phyloP scores from a whole-genome alignment of 2,329 filamentous ascomycete species.

The Colletotrichum salicis region DNA sequence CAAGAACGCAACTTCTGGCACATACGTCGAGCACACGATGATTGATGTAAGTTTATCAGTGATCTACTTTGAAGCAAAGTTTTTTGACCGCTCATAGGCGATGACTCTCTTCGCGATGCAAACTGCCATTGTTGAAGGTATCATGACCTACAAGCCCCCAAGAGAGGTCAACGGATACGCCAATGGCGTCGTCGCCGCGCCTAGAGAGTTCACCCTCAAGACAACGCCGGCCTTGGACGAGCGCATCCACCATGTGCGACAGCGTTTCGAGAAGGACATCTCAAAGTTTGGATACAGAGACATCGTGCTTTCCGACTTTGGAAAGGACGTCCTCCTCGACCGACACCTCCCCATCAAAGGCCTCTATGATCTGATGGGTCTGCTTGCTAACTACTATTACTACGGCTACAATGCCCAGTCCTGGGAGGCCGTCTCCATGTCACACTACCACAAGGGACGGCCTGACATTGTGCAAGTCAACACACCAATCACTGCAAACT shows the following conservation, averaged over 20 bases:
- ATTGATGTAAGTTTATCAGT: slow-evolving; percentile 36
- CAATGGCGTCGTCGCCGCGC: background rate
- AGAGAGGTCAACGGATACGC: background rate
- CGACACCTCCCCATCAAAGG: slow-evolving; percentile 33
- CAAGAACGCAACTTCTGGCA: slow-evolving; percentile 38
- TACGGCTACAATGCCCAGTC: slow-evolving; percentile 37
- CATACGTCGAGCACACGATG: slow-evolving; percentile 38
- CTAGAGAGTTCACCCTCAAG: background rate
- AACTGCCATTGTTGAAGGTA: slow-evolving; percentile 6
- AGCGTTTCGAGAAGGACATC: slow-evolving; percentile 20
- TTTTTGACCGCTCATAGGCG: background rate
- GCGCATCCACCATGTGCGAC: slow-evolving; percentile 32
- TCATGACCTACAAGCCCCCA: background rate
- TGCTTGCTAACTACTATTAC: slow-evolving; percentile 38
- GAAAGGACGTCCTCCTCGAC: slow-evolving; percentile 19
- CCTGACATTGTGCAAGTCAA: slow-evolving; percentile 38
- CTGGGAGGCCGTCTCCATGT: slow-evolving; percentile 38
- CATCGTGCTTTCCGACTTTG: slow-evolving; percentile 26
- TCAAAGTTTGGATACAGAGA: slow-evolving; percentile 23
- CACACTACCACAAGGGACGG: slow-evolving; percentile 39
- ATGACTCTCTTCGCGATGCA: slow-evolving; percentile 19
- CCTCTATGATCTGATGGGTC: slow-evolving; percentile 36
- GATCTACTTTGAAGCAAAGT: background rate
- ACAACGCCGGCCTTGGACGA: slow-evolving; percentile 26
- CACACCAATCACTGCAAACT: slow-evolving; percentile 28